A percentile compares a stretch with the other conserved stretches of the same genome.
Evolutionary conservation across 345 rosid species (phyloP).

Genomic region (Moricandia moricandioides): DNA sequence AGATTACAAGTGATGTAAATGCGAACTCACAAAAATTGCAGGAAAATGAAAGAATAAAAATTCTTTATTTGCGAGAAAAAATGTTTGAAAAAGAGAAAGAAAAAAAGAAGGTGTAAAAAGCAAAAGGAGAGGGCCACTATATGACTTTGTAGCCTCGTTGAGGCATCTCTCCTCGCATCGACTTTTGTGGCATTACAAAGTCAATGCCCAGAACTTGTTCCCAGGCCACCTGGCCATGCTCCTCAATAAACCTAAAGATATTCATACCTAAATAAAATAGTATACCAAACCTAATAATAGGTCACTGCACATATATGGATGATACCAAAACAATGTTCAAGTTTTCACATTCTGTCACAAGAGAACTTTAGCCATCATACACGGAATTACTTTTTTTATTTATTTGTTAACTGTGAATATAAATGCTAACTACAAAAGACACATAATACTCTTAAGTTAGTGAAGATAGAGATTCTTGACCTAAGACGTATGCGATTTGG

Average conservation of each 20-base stretch:
- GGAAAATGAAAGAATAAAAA: not conserved
- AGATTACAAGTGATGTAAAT: not conserved
- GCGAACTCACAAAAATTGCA: not conserved
- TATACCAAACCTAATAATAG: not conserved
- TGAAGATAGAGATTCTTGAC: not conserved
- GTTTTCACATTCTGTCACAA: not conserved
- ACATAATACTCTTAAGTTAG: not conserved
- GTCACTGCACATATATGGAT: slow-evolving; percentile 27
- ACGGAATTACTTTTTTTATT: too few relatives aligned
- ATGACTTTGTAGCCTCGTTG: slow-evolving; percentile 52
- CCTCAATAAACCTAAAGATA: not conserved
- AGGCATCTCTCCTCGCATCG: slow-evolving; percentile 56
- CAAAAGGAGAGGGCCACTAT: slow-evolving; percentile 21
- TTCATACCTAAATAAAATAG: too few relatives aligned
- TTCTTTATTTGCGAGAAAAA: not conserved
- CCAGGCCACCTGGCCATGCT: slow-evolving; percentile 12
- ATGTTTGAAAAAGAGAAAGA: not conserved
- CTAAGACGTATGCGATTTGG: not conserved
- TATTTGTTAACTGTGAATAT: too few relatives aligned
- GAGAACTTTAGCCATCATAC: not conserved
- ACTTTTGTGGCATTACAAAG: slow-evolving; percentile 43
- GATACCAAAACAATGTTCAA: slow-evolving; percentile 26
- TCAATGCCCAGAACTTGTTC: slow-evolving; percentile 64
- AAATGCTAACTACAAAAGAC: too few relatives aligned
- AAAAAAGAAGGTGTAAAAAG: slow-evolving; percentile 43